A percentile compares a stretch with the other conserved stretches of the same genome.
Conservation (phyloP, 2,329 filamentous ascomycete species). For the Fusarium sp. region DNA sequence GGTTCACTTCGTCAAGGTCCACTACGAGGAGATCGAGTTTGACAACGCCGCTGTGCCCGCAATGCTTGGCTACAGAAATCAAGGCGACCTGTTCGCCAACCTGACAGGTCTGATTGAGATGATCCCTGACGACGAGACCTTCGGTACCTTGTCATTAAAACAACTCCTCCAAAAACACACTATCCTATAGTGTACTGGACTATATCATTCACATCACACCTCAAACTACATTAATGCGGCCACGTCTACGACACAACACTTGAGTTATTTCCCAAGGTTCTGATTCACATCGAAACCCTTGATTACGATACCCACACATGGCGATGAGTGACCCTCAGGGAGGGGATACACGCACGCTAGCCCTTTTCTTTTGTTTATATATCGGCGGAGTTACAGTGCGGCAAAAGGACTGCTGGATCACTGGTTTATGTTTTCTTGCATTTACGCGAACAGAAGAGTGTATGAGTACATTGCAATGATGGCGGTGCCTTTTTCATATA, state of each 20-base stretch:
- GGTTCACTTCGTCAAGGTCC: conserved; percentile 89
- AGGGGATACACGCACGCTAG: conserved; percentile 21
- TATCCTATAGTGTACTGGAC: conserved; percentile 57
- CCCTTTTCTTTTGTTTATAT: conserved; percentile 26
- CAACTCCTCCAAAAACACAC: conserved; percentile 64
- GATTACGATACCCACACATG: conserved; percentile 44
- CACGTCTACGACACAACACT: conserved; percentile 39
- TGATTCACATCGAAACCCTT: conserved; percentile 21
- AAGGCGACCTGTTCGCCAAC: conserved; percentile 90
- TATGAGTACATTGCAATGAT: conserved; percentile 28
- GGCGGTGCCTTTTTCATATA: conserved; percentile 20
- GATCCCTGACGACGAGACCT: conserved; percentile 76
- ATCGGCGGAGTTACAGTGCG: conserved; percentile 21
- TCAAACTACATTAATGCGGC: conserved; percentile 42
- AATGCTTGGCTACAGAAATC: conserved; percentile 85
- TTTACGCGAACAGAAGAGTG: conserved; percentile 14
- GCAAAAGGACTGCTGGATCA: conserved; percentile 11
- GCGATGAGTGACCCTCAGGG: conserved; percentile 17
- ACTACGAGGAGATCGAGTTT: conserved; percentile 94
- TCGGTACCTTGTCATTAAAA: conserved; percentile 65
- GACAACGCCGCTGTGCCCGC: conserved; percentile 89
- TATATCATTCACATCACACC: conserved; percentile 17
- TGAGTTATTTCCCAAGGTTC: conserved; percentile 15
- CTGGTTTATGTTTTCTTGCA: conserved; percentile 13
- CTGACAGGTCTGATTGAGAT: conserved; percentile 88